These are phyloP conservation scores for Hymenotorrendiella dingleyae DNA, from an alignment of 2,329 filamentous ascomycete genomes.

Conservation along the genomic window DNA sequence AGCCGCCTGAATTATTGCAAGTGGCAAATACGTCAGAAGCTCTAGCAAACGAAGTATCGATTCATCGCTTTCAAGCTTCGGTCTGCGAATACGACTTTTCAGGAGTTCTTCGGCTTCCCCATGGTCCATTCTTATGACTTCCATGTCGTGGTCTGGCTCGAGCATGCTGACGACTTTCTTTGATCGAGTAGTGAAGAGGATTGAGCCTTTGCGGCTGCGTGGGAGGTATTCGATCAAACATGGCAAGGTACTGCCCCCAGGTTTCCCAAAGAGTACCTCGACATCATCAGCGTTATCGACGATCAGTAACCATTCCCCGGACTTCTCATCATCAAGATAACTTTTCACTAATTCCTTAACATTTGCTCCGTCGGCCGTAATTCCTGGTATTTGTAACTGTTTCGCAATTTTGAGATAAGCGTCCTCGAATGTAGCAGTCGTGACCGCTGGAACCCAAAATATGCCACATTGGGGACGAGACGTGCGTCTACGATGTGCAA, in stretches of 20 bases:
- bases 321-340: background rate
- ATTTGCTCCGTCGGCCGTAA: background rate
- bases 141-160: background rate
- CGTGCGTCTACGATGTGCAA: background rate
- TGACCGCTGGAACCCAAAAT: slow-evolving; percentile 1
- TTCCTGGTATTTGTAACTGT: background rate
- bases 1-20: slow-evolving; percentile 12
- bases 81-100: too few species aligned
- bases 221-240: slow-evolving; percentile 2
- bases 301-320: background rate
- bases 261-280: background rate
- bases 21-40: background rate
- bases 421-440: background rate
- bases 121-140: background rate
- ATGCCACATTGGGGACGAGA: background rate
- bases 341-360: background rate
- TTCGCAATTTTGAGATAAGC: background rate
- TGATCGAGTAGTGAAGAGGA: slow-evolving; percentile 1
- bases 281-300: slow-evolving; percentile 3
- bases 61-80: background rate
- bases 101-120: background rate
- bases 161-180: background rate
- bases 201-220: background rate
- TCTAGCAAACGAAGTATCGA: background rate
- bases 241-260: background rate